Evolutionary conservation across 2,329 filamentous ascomycete genomes (phyloP), one percentile per base, ranked within the genome.

Genomic region (Aspergillus sp.): DNA sequence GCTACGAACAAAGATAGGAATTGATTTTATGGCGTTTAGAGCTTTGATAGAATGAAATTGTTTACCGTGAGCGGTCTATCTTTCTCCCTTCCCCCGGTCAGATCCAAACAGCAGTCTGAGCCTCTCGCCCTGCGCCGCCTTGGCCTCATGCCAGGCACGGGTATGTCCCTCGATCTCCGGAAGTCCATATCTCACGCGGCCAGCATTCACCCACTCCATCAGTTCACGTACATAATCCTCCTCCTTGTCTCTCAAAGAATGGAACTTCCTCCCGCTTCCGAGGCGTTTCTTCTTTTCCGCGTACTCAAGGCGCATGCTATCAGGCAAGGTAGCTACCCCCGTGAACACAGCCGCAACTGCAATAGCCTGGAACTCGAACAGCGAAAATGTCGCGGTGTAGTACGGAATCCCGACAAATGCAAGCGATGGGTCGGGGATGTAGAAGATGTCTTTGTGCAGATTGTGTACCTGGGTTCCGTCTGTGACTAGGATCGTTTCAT

Each of bases 361-460:
- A 57, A 86, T 81, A 0, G 84, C 85, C 63, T 89, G 87, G 58
- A 87, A 88, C 54, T 89, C 86, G 55, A 88, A 89, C 0, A 88
- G 72, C 0, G 83, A 84, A 61, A 88, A 89, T 0, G 86, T 88
- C 0, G 85, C 84, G 0, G 82, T 82, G 61, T 87, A 82, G 61
- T 84, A 88, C 0, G 84, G 85, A 0, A 86, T 81, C 0, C 86
- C 86, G 16, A 88, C 73, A 56, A 88, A 88, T 0, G 77, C 72
- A 0, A 89, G 71, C 0, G 82, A 81, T 0, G 86, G 84, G 54
- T 89, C 85, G 0, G 79, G 78, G 41, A 88, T 88, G 67, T 88
- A 89, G 64, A 87, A 89, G 13, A 89, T 84, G 63, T 89, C 86
- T 53, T 83, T 83, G 72, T 88, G 83, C 1, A 89, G 72, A 58